Base-by-base conservation (phyloP, 148 eudicot species). In the Hydrangea macrophylla region DNA sequence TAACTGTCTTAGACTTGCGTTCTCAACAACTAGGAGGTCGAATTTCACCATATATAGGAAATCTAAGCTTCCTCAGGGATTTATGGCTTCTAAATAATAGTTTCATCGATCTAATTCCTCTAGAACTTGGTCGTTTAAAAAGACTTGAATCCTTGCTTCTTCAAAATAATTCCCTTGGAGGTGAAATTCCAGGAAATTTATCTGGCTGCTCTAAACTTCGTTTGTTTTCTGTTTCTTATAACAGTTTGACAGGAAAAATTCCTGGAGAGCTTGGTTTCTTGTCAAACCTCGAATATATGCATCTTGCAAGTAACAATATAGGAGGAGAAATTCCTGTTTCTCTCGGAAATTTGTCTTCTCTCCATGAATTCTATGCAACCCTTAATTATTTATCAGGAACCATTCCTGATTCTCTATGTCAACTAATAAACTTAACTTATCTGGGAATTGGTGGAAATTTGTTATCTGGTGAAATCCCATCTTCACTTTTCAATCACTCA, bases 261-360 rank as follows among this genome's bases (percentile, higher is more conserved):
- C 83, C 83, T 13, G 37, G 42, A 5, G 48, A 51, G 24, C 30
- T 79, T 31, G 78, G 74, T 18, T 67, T 33, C 24, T 58, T 83
- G 18, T 48, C 48, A 28, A 39, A 70, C n/a, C 72, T 82, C n/a
- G 2, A 67, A 25, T 0, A 20, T 31, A 25, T 82, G 17, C 0
- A 5, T 3, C 5, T 79, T 31, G 11, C 7, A n/a, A 0, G 17
- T 0, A 78, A 82, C 65, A 27, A 31, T 30, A 31, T 65, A 26
- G 5, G 0, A 26, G 59, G 59, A n/a, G n/a, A 6, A 2, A 0
- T 56, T 7, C 42, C 69, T 48, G 17, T 17, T 5, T 7, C 58
- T 56, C 27, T 56, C 8, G 37, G 39, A 5, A 59, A 59, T n/a
- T 33, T 59, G 9, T 59, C 62, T 17, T 13, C 22, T 5, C 62